Conservation (phyloP, 495 filamentous ascomycete species). For the Tirmania nivea region DNA sequence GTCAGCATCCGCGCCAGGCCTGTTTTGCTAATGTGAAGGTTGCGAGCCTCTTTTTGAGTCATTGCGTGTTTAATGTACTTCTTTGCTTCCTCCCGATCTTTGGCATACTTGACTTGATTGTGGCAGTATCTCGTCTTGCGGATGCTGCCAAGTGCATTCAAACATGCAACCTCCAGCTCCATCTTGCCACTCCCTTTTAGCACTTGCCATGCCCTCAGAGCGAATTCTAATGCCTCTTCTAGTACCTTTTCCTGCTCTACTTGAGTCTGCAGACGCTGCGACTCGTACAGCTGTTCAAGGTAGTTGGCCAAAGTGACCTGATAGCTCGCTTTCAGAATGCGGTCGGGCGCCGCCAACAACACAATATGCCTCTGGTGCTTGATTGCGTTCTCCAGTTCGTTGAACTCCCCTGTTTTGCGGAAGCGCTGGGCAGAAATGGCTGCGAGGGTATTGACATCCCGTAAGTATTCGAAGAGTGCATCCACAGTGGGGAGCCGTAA, state of each 20-base stretch:
- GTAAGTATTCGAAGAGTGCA: neutral
- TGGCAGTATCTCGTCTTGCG: no score
- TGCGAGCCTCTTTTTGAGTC: no score
- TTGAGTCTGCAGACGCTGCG: neutral
- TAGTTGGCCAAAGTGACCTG: neutral
- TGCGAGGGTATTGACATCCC: neutral
- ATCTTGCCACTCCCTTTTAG: neutral
- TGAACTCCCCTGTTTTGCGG: neutral
- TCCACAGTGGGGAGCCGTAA: no score
- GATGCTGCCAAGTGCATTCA: neutral
- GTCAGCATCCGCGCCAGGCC: no score
- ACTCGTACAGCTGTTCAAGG: neutral
- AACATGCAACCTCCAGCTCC: neutral
- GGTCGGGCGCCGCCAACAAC: conserved; percentile 21
- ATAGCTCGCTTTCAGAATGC: conserved; percentile 9
- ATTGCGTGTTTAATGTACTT: no score
- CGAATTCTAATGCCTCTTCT: neutral
- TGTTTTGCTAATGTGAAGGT: no score
- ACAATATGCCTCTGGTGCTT: conserved; percentile 4
- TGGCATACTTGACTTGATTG: no score
- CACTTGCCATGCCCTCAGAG: neutral
- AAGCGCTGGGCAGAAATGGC: neutral
- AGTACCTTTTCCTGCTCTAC: neutral
- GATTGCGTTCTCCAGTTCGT: neutral
- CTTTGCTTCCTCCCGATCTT: no score